These are phyloP conservation scores for Botrytis aclada DNA, from an alignment of 2,329 filamentous ascomycete species.

Conservation along the genomic window DNA sequence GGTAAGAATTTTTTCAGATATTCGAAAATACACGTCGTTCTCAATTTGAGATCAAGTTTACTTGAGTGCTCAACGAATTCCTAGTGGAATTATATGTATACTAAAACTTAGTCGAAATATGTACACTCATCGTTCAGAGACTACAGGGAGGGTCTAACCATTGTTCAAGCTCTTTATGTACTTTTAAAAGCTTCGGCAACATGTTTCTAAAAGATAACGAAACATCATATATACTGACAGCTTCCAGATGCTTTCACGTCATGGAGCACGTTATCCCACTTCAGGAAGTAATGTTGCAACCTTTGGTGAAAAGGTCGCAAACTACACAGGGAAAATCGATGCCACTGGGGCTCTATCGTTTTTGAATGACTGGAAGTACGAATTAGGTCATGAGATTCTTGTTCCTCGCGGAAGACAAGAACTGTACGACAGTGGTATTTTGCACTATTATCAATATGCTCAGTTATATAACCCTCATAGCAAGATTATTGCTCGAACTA, in stretches of 20 bases:
- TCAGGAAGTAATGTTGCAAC: constrained; percentile 51
- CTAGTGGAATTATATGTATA: background rate
- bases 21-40: too few relatives aligned
- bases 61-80: background rate
- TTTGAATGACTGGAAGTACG: constrained; percentile 65
- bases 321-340: constrained; percentile 51
- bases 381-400: constrained; percentile 67
- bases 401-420: constrained; percentile 72
- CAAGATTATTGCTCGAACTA: constrained; percentile 72
- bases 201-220: background rate
- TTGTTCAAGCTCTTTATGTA: background rate
- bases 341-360: constrained; percentile 62
- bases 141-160: background rate
- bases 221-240: constrained; percentile 24
- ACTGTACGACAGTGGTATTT: constrained; percentile 65
- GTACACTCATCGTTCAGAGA: background rate
- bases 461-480: constrained; percentile 66
- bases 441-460: constrained; percentile 59
- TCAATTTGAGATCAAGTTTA: background rate
- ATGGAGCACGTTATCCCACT: constrained; percentile 72
- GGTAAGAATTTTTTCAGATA: constrained; percentile 30
- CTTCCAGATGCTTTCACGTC: constrained; percentile 66
- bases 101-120: background rate
- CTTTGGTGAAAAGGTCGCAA: constrained; percentile 57
- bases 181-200: background rate